A percentile compares a stretch with the other conserved stretches of the same genome.
Conservation (phyloP, 2,329 filamentous ascomycete genomes). For the Colletotrichum liaoningense region DNA sequence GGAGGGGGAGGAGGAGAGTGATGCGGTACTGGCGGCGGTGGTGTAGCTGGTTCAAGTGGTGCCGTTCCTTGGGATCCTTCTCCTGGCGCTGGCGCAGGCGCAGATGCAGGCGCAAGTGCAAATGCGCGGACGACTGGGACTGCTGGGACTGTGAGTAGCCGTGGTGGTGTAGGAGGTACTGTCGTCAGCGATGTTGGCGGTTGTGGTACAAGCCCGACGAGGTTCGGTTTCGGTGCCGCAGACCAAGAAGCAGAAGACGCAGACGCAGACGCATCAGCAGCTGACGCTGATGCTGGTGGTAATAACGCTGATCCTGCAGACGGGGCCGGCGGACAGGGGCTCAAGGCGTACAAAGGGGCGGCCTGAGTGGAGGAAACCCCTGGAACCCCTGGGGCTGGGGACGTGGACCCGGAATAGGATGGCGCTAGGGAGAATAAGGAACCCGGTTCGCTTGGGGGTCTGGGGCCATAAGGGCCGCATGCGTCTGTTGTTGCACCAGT, state of each 20-base stretch:
- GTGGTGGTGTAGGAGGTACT: neutral
- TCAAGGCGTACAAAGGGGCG: constrained; percentile 4
- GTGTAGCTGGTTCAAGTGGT: constrained; percentile 1
- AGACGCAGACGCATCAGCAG: constrained; percentile 22
- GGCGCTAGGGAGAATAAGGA: constrained; percentile 33
- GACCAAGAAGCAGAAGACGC: neutral
- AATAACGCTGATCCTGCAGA: constrained; percentile 35
- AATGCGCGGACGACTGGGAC: neutral
- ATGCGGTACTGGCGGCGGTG: neutral
- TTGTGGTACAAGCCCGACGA: neutral
- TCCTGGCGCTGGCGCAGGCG: constrained; percentile 1
- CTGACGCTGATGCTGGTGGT: constrained; percentile 22
- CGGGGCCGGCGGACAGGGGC: constrained; percentile 22
- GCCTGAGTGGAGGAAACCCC: constrained; percentile 31
- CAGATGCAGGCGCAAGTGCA: constrained; percentile 4
- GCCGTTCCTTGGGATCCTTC: neutral
- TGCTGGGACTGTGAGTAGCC: neutral
- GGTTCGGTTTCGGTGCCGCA: constrained; percentile 7
- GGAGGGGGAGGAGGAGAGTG: neutral
- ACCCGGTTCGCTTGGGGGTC: constrained; percentile 30
- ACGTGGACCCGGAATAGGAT: constrained; percentile 29
- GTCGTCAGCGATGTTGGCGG: neutral
- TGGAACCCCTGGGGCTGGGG: constrained; percentile 32
- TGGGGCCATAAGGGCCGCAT: constrained; percentile 5
- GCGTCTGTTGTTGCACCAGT: neutral